A percentile compares a stretch with the other conserved stretches of the same genome.
phyloP scores from a whole-genome alignment of 352 stramenopile species.

The Globisporangium yorkense region DNA sequence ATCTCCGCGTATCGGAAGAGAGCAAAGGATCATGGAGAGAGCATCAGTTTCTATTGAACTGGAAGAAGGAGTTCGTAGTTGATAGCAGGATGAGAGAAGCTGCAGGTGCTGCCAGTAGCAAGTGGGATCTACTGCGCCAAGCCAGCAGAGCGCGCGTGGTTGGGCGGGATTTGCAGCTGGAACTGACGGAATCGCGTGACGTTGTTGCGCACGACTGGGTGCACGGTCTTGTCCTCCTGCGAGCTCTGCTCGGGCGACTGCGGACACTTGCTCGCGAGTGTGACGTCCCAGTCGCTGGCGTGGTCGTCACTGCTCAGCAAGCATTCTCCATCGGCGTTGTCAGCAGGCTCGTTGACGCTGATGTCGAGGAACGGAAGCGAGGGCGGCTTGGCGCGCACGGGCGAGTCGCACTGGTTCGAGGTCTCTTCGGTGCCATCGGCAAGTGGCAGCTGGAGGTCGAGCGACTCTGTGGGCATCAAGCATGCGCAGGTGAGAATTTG shows the following conservation, averaged over 20 bases:
- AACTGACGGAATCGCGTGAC: constrained; percentile 38
- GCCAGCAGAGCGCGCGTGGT: constrained; percentile 18
- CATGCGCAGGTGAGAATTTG: neutral
- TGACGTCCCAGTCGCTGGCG: constrained; percentile 12
- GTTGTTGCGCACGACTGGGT: constrained; percentile 16
- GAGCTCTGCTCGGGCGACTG: constrained; percentile 16
- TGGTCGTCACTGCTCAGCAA: neutral
- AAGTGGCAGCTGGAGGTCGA: constrained; percentile 22
- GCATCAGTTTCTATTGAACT: neutral
- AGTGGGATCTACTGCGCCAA: neutral
- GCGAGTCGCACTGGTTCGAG: constrained; percentile 55
- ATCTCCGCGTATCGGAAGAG: no score
- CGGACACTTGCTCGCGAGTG: constrained; percentile 6
- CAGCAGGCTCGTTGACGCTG: neutral
- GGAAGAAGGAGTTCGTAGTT: neutral
- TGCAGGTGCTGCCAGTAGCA: neutral
- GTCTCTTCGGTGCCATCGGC: constrained; percentile 7
- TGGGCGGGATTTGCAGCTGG: constrained; percentile 49
- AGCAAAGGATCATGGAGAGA: neutral
- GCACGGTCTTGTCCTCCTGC: constrained; percentile 4
- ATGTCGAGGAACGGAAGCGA: neutral
- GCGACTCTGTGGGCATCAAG: constrained; percentile 1
- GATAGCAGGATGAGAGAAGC: neutral
- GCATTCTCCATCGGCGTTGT: constrained; percentile 2
- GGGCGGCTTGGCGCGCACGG: neutral